A percentile compares a stretch with the other conserved stretches of the same genome.
phyloP scores from a whole-genome alignment of 805 yeast species.

The Debaryomyces maramus region DNA sequence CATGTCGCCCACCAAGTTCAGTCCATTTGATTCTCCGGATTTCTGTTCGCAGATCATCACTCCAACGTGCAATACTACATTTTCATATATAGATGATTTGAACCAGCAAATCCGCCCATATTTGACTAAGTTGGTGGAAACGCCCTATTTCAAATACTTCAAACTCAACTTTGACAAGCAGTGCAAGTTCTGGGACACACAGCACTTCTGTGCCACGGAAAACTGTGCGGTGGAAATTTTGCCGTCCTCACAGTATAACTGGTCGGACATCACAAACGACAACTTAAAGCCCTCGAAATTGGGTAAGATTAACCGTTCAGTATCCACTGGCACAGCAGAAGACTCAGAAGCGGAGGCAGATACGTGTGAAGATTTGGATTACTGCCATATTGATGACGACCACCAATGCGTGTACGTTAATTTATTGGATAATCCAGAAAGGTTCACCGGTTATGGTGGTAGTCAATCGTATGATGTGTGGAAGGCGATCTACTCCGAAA shows the following conservation, averaged over 20 bases:
- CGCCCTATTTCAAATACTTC: slow-evolving; percentile 86
- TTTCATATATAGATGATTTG: slow-evolving; percentile 40
- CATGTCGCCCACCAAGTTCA: slow-evolving; percentile 12
- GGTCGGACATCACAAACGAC: slow-evolving; percentile 54
- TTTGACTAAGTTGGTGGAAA: slow-evolving; percentile 57
- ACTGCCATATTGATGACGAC: slow-evolving; percentile 66
- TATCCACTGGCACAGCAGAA: slow-evolving; percentile 13
- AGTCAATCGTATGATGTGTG: slow-evolving; percentile 89
- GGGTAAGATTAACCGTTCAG: slow-evolving; percentile 42
- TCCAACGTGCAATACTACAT: slow-evolving; percentile 46
- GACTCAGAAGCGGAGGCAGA: slow-evolving; percentile 1
- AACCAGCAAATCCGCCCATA: slow-evolving; percentile 44
- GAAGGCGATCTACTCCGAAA: slow-evolving; percentile 89
- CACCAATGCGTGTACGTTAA: slow-evolving; percentile 82
- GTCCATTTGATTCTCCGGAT: slow-evolving; percentile 44
- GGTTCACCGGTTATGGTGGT: slow-evolving; percentile 96
- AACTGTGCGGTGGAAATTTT: slow-evolving; percentile 85
- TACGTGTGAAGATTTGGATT: slow-evolving; percentile 55
- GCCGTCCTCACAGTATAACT: slow-evolving; percentile 64
- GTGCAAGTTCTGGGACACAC: slow-evolving; percentile 85
- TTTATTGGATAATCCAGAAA: slow-evolving; percentile 84
- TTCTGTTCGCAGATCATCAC: slow-evolving; percentile 47
- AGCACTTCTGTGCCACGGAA: slow-evolving; percentile 81
- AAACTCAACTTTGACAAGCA: slow-evolving; percentile 77
- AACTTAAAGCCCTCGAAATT: slow-evolving; percentile 73